Conservation (phyloP, 768 basidiomycete species). For the Boletus reticulatus region DNA sequence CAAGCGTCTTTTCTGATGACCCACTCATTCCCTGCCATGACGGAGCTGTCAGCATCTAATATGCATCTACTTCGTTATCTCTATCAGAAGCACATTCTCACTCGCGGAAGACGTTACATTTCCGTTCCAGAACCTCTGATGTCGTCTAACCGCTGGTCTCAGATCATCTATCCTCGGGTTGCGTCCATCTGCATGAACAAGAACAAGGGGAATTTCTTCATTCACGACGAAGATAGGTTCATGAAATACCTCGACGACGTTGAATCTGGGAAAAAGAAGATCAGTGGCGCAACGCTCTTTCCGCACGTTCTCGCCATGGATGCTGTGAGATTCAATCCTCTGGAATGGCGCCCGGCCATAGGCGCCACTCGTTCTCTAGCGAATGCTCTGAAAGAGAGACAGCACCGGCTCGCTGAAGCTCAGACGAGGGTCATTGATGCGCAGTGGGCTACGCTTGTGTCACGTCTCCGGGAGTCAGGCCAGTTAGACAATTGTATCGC, state of each 20-base stretch:
- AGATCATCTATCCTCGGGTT: constrained; percentile 58
- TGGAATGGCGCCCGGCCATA: background rate
- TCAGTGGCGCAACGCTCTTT: constrained; percentile 66
- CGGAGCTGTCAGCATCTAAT: constrained; percentile 35
- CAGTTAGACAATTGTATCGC: constrained; percentile 62
- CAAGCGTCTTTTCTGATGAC: constrained; percentile 20
- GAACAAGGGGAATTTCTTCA: constrained; percentile 53
- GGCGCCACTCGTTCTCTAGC: background rate
- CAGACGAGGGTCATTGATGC: constrained; percentile 51
- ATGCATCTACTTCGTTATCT: constrained; percentile 49
- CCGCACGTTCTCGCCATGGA: constrained; percentile 59
- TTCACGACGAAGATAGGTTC: constrained; percentile 60
- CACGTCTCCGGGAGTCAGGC: constrained; percentile 50
- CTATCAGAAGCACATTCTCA: constrained; percentile 59
- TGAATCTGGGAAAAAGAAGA: constrained; percentile 49
- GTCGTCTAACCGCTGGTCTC: constrained; percentile 55
- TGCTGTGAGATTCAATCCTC: constrained; percentile 17
- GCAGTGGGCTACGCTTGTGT: constrained; percentile 65
- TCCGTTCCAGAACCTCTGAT: constrained; percentile 60
- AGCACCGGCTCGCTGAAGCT: constrained; percentile 32
- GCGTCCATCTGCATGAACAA: constrained; percentile 60
- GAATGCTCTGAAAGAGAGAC: constrained; percentile 24
- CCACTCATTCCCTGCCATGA: constrained; percentile 13
- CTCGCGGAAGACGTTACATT: constrained; percentile 47
- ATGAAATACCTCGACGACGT: constrained; percentile 54